phyloP scores from a whole-genome alignment of 2,329 filamentous ascomycete species.

The Tolypocladium nubicola region DNA sequence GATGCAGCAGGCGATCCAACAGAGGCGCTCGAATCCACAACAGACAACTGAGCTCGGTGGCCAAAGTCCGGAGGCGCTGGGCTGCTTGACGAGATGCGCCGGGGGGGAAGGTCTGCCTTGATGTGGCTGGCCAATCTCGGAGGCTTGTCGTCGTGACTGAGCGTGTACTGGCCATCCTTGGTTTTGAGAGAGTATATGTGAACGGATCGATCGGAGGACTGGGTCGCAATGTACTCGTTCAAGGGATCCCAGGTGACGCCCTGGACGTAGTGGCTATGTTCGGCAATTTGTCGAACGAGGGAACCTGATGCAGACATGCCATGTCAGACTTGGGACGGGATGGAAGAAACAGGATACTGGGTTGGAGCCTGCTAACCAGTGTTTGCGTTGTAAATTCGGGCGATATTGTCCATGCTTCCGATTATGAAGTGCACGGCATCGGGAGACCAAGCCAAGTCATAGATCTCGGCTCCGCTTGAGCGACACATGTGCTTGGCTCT shows the following conservation, averaged over 20 bases:
- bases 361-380: slow-evolving; percentile 49
- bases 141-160: slow-evolving; percentile 56
- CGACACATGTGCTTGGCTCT: slow-evolving; percentile 96
- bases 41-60: slow-evolving; percentile 53
- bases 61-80: slow-evolving; percentile 79
- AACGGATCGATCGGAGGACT: slow-evolving; percentile 94
- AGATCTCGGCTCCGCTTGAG: slow-evolving; percentile 90
- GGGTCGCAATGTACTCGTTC: slow-evolving; percentile 96
- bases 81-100: slow-evolving; percentile 82
- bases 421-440: slow-evolving; percentile 94
- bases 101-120: slow-evolving; percentile 82
- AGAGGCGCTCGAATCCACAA: slow-evolving; percentile 38
- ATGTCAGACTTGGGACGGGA: neutral
- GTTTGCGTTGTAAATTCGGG: slow-evolving; percentile 89
- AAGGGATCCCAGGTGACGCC: slow-evolving; percentile 97
- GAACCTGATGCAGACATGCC: slow-evolving; percentile 27
- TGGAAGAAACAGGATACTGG: neutral
- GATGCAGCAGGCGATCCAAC: slow-evolving; percentile 80
- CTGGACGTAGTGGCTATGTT: slow-evolving; percentile 97
- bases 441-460: slow-evolving; percentile 98
- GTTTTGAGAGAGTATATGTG: slow-evolving; percentile 95
- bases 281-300: slow-evolving; percentile 83
- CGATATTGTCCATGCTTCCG: slow-evolving; percentile 98
- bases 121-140: slow-evolving; percentile 70
- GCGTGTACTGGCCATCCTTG: slow-evolving; percentile 89